Evolutionary conservation across 2,329 filamentous ascomycete species (phyloP).

Genomic region (Penicillium paneum): DNA sequence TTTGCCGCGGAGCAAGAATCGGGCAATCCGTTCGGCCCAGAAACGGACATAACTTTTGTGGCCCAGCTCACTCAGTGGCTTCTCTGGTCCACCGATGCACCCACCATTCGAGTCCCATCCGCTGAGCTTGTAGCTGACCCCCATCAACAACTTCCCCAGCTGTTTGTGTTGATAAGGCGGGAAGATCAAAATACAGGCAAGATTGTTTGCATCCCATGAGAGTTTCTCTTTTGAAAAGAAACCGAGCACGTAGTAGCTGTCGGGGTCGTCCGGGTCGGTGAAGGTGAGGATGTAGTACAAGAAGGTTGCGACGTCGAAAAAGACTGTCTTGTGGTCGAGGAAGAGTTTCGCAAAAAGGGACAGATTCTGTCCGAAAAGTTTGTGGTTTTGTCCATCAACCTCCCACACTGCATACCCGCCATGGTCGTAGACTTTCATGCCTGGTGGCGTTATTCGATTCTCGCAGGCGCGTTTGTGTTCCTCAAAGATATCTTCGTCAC

Average conservation of each 20-base stretch:
- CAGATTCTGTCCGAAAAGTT: slow-evolving; percentile 90
- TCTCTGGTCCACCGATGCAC: slow-evolving; percentile 86
- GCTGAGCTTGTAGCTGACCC: slow-evolving; percentile 87
- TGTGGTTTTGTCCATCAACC: slow-evolving; percentile 83
- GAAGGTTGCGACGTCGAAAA: slow-evolving; percentile 93
- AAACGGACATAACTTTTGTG: slow-evolving; percentile 77
- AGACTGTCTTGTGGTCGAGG: slow-evolving; percentile 96
- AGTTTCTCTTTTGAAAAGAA: slow-evolving; percentile 99
- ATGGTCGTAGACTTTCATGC: slow-evolving; percentile 71
- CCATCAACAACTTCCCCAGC: slow-evolving; percentile 84
- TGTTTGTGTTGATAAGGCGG: slow-evolving; percentile 93
- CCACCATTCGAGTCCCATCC: slow-evolving; percentile 63
- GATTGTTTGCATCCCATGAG: slow-evolving; percentile 97
- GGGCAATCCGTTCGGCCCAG: slow-evolving; percentile 79
- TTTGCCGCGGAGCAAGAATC: slow-evolving; percentile 53
- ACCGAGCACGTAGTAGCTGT: slow-evolving; percentile 66
- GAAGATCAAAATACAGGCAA: slow-evolving; percentile 93
- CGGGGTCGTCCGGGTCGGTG: slow-evolving; percentile 51
- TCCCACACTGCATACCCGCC: slow-evolving; percentile 86
- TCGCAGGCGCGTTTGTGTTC: slow-evolving; percentile 52
- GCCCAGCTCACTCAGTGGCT: slow-evolving; percentile 83
- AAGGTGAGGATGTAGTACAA: slow-evolving; percentile 91
- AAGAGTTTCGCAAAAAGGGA: slow-evolving; percentile 97
- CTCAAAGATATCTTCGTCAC: slow-evolving; percentile 38
- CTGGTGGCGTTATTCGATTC: slow-evolving; percentile 56